Percentiles rank a stretch among this genome's conserved stretches.
These are phyloP conservation scores for Artemisia argyi DNA, from an alignment of 129 eudicot species.

Conservation along the genomic window DNA sequence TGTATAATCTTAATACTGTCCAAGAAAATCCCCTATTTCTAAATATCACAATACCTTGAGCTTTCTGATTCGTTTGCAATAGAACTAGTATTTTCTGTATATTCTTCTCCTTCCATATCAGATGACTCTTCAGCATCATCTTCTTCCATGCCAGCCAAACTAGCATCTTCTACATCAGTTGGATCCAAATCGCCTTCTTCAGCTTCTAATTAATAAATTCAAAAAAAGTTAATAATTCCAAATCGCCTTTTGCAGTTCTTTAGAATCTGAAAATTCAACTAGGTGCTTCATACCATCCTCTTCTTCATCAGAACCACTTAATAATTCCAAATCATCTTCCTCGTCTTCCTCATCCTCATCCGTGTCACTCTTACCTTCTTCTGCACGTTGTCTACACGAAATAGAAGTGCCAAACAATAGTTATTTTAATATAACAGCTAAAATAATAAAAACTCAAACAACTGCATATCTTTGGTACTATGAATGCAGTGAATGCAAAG, in stretches of 20 bases:
- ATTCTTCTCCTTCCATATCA: slow-evolving; percentile 46
- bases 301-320: slow-evolving; percentile 41
- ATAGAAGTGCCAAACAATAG: slow-evolving; percentile 16
- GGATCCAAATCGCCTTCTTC: slow-evolving; percentile 33
- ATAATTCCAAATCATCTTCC: slow-evolving; percentile 38
- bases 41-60: slow-evolving; percentile 42
- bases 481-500: no score
- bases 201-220: slow-evolving; percentile 28
- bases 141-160: slow-evolving; percentile 27
- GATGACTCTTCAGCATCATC: slow-evolving; percentile 39
- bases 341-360: slow-evolving; percentile 60
- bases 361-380: slow-evolving; percentile 77
- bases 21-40: no score
- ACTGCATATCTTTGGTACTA: no score
- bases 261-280: slow-evolving; percentile 3
- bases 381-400: slow-evolving; percentile 59
- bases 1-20: not conserved
- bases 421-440: not conserved
- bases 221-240: no score
- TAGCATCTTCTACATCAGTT: slow-evolving; percentile 28
- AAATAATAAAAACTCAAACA: not conserved
- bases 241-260: no score
- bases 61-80: slow-evolving; percentile 35
- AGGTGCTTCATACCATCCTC: slow-evolving; percentile 39
- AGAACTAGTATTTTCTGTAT: slow-evolving; percentile 24